Conservation (phyloP, 768 basidiomycete species). For the Suillus sp. region DNA sequence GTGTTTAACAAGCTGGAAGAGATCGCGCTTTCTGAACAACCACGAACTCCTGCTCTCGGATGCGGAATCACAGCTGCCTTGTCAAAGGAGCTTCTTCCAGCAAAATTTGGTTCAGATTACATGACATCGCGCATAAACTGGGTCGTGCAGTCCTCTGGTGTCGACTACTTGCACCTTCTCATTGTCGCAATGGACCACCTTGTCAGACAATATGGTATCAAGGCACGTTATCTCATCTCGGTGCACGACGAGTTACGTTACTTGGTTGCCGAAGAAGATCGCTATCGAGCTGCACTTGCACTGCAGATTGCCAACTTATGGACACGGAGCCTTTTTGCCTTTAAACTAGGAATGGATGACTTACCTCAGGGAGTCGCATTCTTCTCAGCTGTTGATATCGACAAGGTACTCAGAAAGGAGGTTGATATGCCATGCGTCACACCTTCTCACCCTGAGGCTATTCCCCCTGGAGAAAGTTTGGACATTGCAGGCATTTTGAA, state of each 20-base stretch:
- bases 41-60: conserved; percentile 90
- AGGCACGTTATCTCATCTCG: conserved; percentile 92
- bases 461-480: conserved; percentile 86
- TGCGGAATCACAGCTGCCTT: conserved; percentile 94
- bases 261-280: conserved; percentile 85
- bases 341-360: conserved; percentile 93
- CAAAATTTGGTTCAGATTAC: conserved; percentile 81
- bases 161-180: conserved; percentile 96
- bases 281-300: conserved; percentile 88
- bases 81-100: conserved; percentile 85
- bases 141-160: conserved; percentile 98
- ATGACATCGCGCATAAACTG: conserved; percentile 98
- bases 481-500: conserved; percentile 66
- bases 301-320: conserved; percentile 95
- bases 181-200: conserved; percentile 95
- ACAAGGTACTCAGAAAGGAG: conserved; percentile 90
- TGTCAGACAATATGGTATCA: conserved; percentile 74
- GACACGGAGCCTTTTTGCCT: conserved; percentile 91
- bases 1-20: conserved; percentile 98
- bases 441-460: conserved; percentile 82
- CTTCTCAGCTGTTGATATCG: conserved; percentile 95
- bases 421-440: conserved; percentile 96
- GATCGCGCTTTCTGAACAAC: conserved; percentile 84
- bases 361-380: conserved; percentile 95
- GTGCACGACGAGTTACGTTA: conserved; percentile 98